Conservation (phyloP, 768 basidiomycete species). For the Russula foetens region DNA sequence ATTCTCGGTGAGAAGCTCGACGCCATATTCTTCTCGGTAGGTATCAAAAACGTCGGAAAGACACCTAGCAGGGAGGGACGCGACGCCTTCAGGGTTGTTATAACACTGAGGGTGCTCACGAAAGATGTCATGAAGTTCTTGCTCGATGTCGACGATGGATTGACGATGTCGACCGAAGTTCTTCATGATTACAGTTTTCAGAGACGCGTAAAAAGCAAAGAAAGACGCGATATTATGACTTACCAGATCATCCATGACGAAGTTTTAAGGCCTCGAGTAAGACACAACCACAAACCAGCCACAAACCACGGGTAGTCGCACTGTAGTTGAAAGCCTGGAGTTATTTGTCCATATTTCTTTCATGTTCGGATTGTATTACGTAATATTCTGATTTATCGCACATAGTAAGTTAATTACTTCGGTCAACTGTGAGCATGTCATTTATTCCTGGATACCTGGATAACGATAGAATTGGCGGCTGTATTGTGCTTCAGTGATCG, state of each 20-base stretch:
- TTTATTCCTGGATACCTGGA: too few species aligned
- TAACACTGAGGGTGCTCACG: conserved; percentile 53
- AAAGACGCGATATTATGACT: background rate
- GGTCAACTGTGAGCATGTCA: too few species aligned
- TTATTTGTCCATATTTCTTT: conserved; percentile 3
- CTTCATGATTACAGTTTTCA: background rate
- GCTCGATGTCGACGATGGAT: conserved; percentile 63
- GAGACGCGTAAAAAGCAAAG: background rate
- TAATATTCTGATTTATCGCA: background rate
- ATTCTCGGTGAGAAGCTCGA: conserved; percentile 53
- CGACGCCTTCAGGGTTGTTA: conserved; percentile 49
- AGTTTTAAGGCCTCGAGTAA: background rate
- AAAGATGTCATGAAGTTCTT: conserved; percentile 61
- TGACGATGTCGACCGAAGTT: conserved; percentile 54
- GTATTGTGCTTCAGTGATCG: too few species aligned
- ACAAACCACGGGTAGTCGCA: background rate
- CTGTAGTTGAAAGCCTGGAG: too few species aligned
- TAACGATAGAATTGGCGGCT: too few species aligned
- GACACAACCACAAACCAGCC: background rate
- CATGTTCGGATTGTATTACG: background rate
- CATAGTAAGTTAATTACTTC: too few species aligned
- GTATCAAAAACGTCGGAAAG: conserved; percentile 62
- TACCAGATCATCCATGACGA: conserved; percentile 12
- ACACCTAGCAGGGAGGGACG: conserved; percentile 61
- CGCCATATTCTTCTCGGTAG: conserved; percentile 52